Base-by-base conservation (phyloP, 352 stramenopile genomes). In the Pythium brassicae region DNA sequence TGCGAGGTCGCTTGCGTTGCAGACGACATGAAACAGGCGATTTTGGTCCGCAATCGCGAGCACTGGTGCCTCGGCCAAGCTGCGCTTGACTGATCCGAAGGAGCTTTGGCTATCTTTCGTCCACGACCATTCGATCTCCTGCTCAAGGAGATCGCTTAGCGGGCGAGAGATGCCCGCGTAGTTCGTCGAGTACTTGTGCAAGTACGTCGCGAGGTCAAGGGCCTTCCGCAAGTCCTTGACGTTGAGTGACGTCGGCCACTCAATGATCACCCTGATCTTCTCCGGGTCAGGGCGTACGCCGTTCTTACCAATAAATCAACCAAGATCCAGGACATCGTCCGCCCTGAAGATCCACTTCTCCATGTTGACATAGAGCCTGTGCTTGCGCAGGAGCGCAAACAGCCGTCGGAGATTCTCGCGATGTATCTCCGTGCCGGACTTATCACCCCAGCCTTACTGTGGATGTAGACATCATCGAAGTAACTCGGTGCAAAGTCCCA, bases 101-200 rank as follows among this genome's bases (percentile, higher is more conserved):
- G 39, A 26, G 27, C 27, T 54, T 43, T 70, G 25, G 2, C 59
- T 44, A 4, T 63, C 49, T 3, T 14, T 23, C 23, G 55, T 40
- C 45, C 46, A 61, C 6, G 10, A 5, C 54, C 57, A 70, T 2
- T 45, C 40, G 14, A 23, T 19, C 2, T 58, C 55, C 32, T 59
- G 59, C 59, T 71, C 63, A 7, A 71, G n/a, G 1, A 68, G 17
- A 1, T 47, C 32, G 7, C 53, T 57, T 1, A 70, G 52, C 6
- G 46, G 63, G 1, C 29, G 59, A 14, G 61, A 44, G 1, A 63
- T 0, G 25, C 20, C 20, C 0, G 47, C 44, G 32, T 61, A 70
- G 27, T 62, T 47, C 23, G 50, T 52, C 27, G 42, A 53, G 53
- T 74, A 71, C 39, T 58, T 61, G 26, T 64, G 53, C 4, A 71